phyloP scores from a whole-genome alignment of 179 eudicot genomes.

The Corrigiola litoralis region DNA sequence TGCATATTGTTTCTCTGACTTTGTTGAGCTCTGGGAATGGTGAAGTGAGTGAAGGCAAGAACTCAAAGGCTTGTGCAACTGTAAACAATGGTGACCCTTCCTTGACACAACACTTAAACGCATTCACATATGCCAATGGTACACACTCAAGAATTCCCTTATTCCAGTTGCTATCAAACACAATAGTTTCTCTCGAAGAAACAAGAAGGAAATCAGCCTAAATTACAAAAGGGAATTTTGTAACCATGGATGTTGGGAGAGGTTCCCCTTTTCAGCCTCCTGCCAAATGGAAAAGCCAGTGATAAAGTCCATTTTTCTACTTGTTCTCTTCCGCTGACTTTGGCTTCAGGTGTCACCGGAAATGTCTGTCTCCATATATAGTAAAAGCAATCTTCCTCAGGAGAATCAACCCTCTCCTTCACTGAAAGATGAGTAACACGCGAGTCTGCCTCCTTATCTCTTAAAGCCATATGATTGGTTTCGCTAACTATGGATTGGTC shows the following conservation, averaged over 20 bases:
- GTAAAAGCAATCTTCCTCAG: constrained; percentile 22
- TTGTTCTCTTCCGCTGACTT: constrained; percentile 27
- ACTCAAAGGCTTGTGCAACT: constrained; percentile 14
- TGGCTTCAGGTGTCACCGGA: constrained; percentile 23
- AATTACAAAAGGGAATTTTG: constrained; percentile 36
- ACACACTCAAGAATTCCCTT: constrained; percentile 31
- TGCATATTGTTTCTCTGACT: constrained; percentile 24
- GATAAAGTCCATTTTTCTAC: constrained; percentile 29
- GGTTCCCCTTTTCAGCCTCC: constrained; percentile 24
- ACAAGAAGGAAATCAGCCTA: constrained; percentile 39
- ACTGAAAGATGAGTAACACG: constrained; percentile 24
- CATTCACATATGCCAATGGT: constrained; percentile 23
- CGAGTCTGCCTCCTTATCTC: constrained; percentile 23
- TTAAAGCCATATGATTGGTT: constrained; percentile 9
- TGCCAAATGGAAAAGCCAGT: constrained; percentile 38
- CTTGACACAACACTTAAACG: constrained; percentile 26
- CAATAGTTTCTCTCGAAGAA: constrained; percentile 36
- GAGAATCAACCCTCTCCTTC: background rate
- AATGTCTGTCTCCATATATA: constrained; percentile 35
- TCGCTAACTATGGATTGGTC: constrained; percentile 31
- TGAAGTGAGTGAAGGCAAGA: constrained; percentile 24
- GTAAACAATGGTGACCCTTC: constrained; percentile 14
- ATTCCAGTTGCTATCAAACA: constrained; percentile 36
- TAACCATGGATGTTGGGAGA: constrained; percentile 35
- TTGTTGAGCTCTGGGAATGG: constrained; percentile 21